A percentile compares a stretch with the other conserved stretches of the same genome.
phyloP scores from a whole-genome alignment of 257 asterid species.

The Scutellaria barbata region DNA sequence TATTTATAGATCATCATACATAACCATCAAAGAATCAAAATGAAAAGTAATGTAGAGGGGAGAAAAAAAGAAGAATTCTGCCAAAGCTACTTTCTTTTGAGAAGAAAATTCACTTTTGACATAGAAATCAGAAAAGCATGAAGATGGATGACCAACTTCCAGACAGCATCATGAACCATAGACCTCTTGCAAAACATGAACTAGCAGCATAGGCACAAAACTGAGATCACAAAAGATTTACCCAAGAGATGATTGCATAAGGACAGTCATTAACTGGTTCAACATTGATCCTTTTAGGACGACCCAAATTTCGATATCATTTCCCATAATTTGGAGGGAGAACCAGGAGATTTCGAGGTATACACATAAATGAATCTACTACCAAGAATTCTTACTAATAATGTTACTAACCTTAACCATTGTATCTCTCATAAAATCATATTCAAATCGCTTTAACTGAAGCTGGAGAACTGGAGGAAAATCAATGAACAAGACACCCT shows the following conservation, averaged over 20 bases:
- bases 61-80: constrained; percentile 20
- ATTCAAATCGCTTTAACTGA: constrained; percentile 85
- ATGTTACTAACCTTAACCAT: constrained; percentile 79
- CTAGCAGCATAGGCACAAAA: constrained; percentile 28
- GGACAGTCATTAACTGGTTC: not conserved
- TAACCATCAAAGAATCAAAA: constrained; percentile 6
- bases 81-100: not conserved
- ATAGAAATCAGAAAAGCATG: constrained; percentile 17
- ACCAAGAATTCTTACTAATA: constrained; percentile 19
- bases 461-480: constrained; percentile 91
- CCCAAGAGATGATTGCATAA: not conserved
- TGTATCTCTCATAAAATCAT: constrained; percentile 87
- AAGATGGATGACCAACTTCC: not conserved
- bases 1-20: constrained; percentile 20
- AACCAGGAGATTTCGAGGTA: constrained; percentile 8
- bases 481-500: constrained; percentile 83
- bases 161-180: not conserved
- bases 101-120: constrained; percentile 18
- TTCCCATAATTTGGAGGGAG: constrained; percentile 20
- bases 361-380: not conserved
- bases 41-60: not conserved
- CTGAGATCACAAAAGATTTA: not conserved
- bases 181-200: constrained; percentile 22
- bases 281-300: not conserved
- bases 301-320: not conserved